Conservation (phyloP, 192 early-diverging fungal genomes). For the Thamnidium elegans region DNA sequence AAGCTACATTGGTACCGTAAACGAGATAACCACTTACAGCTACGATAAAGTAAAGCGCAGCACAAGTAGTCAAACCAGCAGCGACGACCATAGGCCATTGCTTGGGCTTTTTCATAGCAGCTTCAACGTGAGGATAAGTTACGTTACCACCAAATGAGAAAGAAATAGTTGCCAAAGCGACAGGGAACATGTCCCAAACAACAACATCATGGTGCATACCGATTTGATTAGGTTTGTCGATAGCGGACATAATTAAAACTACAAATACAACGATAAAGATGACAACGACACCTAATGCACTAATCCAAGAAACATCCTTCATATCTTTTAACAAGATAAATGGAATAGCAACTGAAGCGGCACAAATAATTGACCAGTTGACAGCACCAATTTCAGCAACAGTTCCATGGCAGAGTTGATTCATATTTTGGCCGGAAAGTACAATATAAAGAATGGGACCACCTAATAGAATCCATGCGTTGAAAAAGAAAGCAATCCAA, state of each 20-base stretch:
- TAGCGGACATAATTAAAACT: conserved; percentile 57
- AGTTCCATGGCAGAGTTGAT: conserved; percentile 50
- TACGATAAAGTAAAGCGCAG: conserved; percentile 64
- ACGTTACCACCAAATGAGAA: conserved; percentile 58
- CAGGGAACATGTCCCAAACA: conserved; percentile 63
- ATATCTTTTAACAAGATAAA: conserved; percentile 72
- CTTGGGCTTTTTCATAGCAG: conserved; percentile 68
- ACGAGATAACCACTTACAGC: conserved; percentile 69
- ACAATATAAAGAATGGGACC: conserved; percentile 69
- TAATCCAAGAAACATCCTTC: conserved; percentile 76
- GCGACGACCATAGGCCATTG: conserved; percentile 70
- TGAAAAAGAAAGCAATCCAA: conserved; percentile 62
- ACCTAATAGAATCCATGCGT: conserved; percentile 66
- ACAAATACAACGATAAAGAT: conserved; percentile 74
- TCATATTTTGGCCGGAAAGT: conserved; percentile 69
- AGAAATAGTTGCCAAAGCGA: conserved; percentile 72
- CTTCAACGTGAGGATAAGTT: conserved; percentile 60
- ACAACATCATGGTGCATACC: conserved; percentile 46
- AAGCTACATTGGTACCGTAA: conserved; percentile 64
- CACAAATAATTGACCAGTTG: conserved; percentile 65
- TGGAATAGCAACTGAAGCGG: conserved; percentile 61
- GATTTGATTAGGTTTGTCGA: conserved; percentile 39
- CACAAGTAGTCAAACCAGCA: conserved; percentile 62
- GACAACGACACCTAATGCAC: conserved; percentile 70
- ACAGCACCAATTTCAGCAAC: conserved; percentile 39